Conservation (phyloP, 2,329 filamentous ascomycete genomes). For the Chaetomium sp. region DNA sequence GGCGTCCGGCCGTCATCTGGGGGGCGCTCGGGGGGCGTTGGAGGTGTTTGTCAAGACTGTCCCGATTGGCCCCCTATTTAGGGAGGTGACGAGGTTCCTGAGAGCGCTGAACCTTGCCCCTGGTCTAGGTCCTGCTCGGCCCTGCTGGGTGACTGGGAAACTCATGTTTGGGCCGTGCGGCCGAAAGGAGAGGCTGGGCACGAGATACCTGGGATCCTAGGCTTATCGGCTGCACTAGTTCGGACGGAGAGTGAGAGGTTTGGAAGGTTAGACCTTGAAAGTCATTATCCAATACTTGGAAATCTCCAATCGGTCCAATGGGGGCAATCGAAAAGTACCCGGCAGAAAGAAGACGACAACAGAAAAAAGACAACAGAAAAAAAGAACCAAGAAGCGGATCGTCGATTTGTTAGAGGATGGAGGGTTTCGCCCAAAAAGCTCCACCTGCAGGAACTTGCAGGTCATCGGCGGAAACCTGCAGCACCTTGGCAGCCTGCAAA, state of each 20-base stretch:
- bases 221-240: background rate
- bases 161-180: slow-evolving; percentile 27
- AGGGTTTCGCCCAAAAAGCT: background rate
- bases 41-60: background rate
- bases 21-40: background rate
- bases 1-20: slow-evolving; percentile 15
- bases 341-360: background rate
- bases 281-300: background rate
- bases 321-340: background rate
- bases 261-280: background rate
- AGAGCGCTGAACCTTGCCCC: slow-evolving; percentile 19
- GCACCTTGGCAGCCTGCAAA: background rate
- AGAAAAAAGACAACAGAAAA: slow-evolving; percentile 1
- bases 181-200: slow-evolving; percentile 24
- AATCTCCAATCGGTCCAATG: background rate
- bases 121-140: background rate
- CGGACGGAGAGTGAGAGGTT: background rate
- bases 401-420: background rate
- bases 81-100: background rate
- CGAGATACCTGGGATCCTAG: background rate
- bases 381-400: background rate
- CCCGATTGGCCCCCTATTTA: slow-evolving; percentile 13
- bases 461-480: slow-evolving; percentile 10
- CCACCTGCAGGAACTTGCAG: slow-evolving; percentile 12
- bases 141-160: slow-evolving; percentile 13